These are phyloP conservation scores for Wallemia mellicola DNA, from an alignment of 1,284 basidiomycete species.

Conservation along the genomic window DNA sequence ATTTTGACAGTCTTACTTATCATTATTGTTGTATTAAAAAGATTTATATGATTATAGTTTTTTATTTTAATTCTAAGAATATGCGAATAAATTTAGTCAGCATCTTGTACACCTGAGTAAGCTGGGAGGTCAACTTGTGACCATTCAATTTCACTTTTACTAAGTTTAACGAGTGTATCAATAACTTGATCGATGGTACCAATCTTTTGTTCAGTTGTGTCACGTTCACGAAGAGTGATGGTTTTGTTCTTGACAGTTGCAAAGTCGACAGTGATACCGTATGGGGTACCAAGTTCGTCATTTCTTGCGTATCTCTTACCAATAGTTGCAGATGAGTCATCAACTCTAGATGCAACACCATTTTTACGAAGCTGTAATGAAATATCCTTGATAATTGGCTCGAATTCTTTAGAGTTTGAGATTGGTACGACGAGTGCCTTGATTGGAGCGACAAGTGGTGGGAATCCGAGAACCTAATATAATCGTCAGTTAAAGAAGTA, in stretches of 20 bases:
- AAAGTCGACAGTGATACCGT: constrained; percentile 36
- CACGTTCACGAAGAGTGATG: constrained; percentile 74
- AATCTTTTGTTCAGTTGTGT: constrained; percentile 76
- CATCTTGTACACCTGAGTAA: constrained; percentile 72
- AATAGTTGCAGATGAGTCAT: constrained; percentile 82
- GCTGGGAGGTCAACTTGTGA: constrained; percentile 42
- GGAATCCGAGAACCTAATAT: constrained; percentile 53
- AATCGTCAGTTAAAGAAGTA: not conserved
- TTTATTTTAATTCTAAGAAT: not conserved
- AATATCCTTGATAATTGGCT: constrained; percentile 57
- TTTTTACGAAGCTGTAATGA: constrained; percentile 58
- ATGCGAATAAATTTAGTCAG: constrained; percentile 17
- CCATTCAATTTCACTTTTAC: constrained; percentile 47
- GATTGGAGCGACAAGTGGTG: constrained; percentile 70
- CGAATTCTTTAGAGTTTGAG: constrained; percentile 57
- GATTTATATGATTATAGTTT: not conserved
- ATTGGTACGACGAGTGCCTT: constrained; percentile 93
- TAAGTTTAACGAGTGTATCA: constrained; percentile 37
- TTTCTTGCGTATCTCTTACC: constrained; percentile 92
- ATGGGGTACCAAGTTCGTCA: constrained; percentile 94
- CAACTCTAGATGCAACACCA: constrained; percentile 70
- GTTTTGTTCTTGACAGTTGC: constrained; percentile 55
- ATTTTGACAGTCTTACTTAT: not conserved
- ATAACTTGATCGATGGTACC: constrained; percentile 74
- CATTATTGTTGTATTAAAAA: not conserved